Evolutionary conservation across 208 protist species (phyloP).

Genomic region (Crithidia fasciculata): DNA sequence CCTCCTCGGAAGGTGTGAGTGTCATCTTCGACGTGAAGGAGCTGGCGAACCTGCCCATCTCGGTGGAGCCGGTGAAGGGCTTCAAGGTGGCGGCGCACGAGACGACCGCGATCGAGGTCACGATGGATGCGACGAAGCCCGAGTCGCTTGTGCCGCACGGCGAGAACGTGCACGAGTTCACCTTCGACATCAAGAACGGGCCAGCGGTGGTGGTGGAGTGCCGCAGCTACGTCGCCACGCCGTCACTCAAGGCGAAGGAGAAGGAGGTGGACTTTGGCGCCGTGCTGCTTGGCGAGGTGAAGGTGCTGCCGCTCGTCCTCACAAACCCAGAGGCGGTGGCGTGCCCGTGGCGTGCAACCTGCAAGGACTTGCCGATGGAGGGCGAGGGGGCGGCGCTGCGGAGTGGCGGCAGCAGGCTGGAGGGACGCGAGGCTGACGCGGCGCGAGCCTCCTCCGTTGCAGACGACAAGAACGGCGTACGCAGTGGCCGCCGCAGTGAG

Average conservation of each 20-base stretch:
- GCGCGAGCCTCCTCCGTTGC: neutral
- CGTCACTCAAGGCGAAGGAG: constrained; percentile 71
- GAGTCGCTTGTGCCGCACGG: constrained; percentile 50
- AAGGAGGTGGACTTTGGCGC: constrained; percentile 88
- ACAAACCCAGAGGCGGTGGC: constrained; percentile 88
- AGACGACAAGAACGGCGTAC: neutral
- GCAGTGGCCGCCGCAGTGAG: neutral
- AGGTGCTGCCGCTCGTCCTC: constrained; percentile 85
- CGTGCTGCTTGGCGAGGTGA: constrained; percentile 85
- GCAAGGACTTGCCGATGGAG: constrained; percentile 33
- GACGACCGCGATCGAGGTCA: constrained; percentile 56
- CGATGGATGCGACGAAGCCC: constrained; percentile 46
- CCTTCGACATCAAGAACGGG: constrained; percentile 85
- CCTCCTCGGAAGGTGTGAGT: constrained; percentile 61
- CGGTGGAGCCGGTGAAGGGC: constrained; percentile 83
- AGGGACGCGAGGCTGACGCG: neutral
- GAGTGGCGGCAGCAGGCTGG: constrained; percentile 1
- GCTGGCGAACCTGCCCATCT: constrained; percentile 56
- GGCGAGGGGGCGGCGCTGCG: constrained; percentile 1
- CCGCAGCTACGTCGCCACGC: constrained; percentile 92
- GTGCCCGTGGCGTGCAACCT: constrained; percentile 87
- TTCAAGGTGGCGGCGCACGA: constrained; percentile 61
- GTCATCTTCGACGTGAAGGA: constrained; percentile 85
- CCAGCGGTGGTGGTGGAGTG: constrained; percentile 84
- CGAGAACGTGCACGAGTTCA: constrained; percentile 78